Conservation (phyloP, 495 filamentous ascomycete species). For the Parathielavia appendiculata region DNA sequence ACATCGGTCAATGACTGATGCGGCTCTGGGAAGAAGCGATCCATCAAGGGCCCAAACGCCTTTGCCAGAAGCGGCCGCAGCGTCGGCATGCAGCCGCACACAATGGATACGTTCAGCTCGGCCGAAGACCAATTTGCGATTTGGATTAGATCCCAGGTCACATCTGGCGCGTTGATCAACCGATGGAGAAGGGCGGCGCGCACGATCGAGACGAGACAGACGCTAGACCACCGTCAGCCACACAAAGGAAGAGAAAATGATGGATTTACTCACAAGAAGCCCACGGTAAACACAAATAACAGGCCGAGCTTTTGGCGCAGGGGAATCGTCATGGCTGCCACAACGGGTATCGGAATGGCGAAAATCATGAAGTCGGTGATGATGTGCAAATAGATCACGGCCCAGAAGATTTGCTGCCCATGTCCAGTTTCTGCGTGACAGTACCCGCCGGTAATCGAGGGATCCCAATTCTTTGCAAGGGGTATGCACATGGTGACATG, state of each 20-base stretch:
- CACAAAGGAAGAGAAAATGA: background rate
- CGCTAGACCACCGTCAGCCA: constrained; percentile 5
- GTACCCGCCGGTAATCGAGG: constrained; percentile 19
- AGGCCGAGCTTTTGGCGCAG: constrained; percentile 30
- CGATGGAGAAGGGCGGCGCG: constrained; percentile 36
- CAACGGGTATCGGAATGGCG: constrained; percentile 43
- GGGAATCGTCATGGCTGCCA: constrained; percentile 40
- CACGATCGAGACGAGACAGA: constrained; percentile 24
- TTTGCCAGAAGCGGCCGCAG: constrained; percentile 1
- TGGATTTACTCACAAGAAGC: constrained; percentile 19
- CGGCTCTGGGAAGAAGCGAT: background rate
- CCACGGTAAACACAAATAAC: constrained; percentile 19
- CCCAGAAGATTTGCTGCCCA: constrained; percentile 29
- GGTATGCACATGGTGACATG: constrained; percentile 31
- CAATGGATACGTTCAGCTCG: constrained; percentile 45
- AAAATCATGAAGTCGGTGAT: constrained; percentile 39
- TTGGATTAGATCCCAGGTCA: constrained; percentile 35
- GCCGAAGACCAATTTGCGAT: constrained; percentile 45
- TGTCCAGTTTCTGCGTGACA: constrained; percentile 26
- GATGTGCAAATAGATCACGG: constrained; percentile 31
- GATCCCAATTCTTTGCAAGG: constrained; percentile 28
- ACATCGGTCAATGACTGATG: background rate
- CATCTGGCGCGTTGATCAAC: constrained; percentile 32
- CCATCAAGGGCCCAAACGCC: background rate
- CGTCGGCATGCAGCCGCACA: constrained; percentile 42